Evolutionary conservation across 768 basidiomycete species (phyloP), one percentile per base, ranked within the genome.

Genomic region (Trametes cingulata): DNA sequence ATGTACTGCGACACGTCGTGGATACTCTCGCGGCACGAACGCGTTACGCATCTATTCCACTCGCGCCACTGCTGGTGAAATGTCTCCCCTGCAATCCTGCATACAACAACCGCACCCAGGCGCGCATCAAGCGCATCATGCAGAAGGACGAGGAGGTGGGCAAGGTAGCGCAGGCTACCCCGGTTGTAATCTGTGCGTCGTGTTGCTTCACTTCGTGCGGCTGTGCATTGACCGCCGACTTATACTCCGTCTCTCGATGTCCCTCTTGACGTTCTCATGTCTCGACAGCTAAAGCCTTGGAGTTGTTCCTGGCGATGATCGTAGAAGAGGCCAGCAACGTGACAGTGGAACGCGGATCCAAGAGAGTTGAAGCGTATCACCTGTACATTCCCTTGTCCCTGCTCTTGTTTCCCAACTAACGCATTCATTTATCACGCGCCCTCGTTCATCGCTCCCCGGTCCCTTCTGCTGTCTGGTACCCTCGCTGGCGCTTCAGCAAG

Each of bases 101-200:
- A 25, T 42, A 36, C 37, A 46, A 14, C 12, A 6, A 48, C 48
- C 43, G 19, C 25, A 19, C 3, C 25, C 65, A 96, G 95, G 95
- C 96, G 3, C 88, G 96, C 45, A 98, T 98, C 78, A 98, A 98
- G 82, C 92, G 93, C 78, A 97, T 98, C 56, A 98, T 98, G 93
- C 96, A 98, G 78, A 94, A 95, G 72, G 96, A 98, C 71, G 96
- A 98, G 71, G 96, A 98, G 71, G 96, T 98, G 19, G 96, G 96
- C 58, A 98, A 98, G 73, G 93, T 98, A 33, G 94, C 96, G 2
- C 93, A 95, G 71, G 95, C 93, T 25, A 96, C 95, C 4, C 96
- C 96, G 0, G 84, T 98, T 60, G 92, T 98, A 58, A 97, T 98
- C 68, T 98, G 96, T 97, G 69, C 73, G 93, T 82, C 2, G 22